These are phyloP conservation scores for Aegle marmelos DNA, from an alignment of 345 rosid species.

Conservation along the genomic window DNA sequence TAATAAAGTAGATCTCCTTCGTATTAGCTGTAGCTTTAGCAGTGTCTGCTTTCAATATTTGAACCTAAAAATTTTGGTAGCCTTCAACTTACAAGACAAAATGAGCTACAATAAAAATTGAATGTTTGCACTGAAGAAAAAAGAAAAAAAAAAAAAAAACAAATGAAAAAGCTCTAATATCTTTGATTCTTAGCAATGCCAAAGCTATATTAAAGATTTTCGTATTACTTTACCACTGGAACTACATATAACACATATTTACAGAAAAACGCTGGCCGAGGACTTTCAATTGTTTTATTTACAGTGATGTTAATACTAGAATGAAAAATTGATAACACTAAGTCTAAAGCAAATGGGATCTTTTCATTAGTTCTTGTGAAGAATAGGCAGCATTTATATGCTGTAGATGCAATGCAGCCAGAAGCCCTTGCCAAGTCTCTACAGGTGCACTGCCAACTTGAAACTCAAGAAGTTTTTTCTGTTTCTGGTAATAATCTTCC, in stretches of 20 bases:
- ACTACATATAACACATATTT: background rate
- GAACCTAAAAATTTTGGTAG: background rate
- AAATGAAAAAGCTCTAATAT: background rate
- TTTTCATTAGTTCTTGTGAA: background rate
- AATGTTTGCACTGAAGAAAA: no score
- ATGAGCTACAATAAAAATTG: background rate
- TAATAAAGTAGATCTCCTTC: background rate
- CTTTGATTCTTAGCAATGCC: background rate
- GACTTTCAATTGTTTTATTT: background rate
- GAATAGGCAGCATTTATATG: constrained; percentile 4
- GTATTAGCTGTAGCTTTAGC: background rate
- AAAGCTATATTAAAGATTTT: background rate
- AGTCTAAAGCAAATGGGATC: background rate
- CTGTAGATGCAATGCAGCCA: constrained; percentile 31
- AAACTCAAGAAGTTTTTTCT: constrained; percentile 34
- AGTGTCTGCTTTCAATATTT: background rate
- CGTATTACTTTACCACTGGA: no score
- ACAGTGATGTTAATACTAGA: background rate
- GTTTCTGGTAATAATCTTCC: constrained; percentile 42
- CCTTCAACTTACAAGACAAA: background rate
- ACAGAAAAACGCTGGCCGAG: background rate
- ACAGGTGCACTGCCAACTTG: constrained; percentile 31
- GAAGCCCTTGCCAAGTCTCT: constrained; percentile 39
- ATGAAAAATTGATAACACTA: background rate
- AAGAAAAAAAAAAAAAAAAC: no score